Conservation (phyloP, 2,329 filamentous ascomycete species). For the Paraconiothyrium brasiliense region DNA sequence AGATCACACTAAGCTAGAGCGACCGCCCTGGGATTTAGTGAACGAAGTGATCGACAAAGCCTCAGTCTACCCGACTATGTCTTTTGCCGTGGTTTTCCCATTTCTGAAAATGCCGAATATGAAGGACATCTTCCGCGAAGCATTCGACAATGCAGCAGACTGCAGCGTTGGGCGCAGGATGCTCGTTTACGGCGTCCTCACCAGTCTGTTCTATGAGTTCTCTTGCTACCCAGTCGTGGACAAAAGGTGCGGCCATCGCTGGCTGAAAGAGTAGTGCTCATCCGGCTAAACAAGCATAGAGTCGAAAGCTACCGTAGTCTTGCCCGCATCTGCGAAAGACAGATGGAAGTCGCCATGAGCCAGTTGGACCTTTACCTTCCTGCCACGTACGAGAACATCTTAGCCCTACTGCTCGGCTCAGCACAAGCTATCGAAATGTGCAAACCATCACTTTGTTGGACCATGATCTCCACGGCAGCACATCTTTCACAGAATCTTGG, state of each 20-base stretch:
- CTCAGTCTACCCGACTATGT: conserved; percentile 44
- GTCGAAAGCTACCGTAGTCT: conserved; percentile 34
- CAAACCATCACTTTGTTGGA: conserved; percentile 48
- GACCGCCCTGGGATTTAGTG: conserved; percentile 43
- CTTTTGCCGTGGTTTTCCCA: conserved; percentile 43
- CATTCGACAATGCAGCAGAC: conserved; percentile 31
- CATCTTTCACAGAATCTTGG: conserved; percentile 44
- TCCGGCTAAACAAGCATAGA: conserved; percentile 7
- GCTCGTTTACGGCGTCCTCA: conserved; percentile 41
- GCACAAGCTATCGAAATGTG: conserved; percentile 46
- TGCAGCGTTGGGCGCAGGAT: conserved; percentile 36
- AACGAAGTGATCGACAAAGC: conserved; percentile 37
- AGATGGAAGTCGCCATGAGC: conserved; percentile 53
- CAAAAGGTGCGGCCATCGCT: conserved; percentile 23
- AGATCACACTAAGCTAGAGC: conserved; percentile 38
- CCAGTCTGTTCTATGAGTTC: conserved; percentile 43
- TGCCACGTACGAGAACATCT: conserved; percentile 48
- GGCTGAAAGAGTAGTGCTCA: not conserved
- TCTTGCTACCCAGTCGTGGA: conserved; percentile 25
- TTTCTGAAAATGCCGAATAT: conserved; percentile 41
- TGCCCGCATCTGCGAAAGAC: conserved; percentile 51
- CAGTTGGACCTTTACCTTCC: conserved; percentile 46
- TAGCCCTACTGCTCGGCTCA: conserved; percentile 44
- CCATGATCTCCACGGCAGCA: conserved; percentile 43
- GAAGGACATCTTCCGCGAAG: conserved; percentile 36